These are phyloP conservation scores for Paramecium octaurelia DNA, from an alignment of 73 alveolate species.

Conservation along the genomic window DNA sequence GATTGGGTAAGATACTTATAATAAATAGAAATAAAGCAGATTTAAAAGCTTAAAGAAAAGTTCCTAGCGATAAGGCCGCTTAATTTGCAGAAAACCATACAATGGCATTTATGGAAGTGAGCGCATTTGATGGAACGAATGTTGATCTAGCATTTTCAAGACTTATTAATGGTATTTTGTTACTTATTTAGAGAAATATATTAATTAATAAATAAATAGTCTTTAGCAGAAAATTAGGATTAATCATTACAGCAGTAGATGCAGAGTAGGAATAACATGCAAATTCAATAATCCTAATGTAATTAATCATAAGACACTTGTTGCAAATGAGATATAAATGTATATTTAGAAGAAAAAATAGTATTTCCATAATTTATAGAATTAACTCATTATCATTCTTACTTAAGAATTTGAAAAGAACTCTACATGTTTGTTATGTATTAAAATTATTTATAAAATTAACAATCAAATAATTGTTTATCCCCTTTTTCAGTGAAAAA, in stretches of 20 bases:
- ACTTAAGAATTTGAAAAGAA: no score
- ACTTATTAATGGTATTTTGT: conserved; percentile 47
- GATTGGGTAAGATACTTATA: conserved; percentile 13
- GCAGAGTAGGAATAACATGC: not conserved
- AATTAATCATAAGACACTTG: not conserved
- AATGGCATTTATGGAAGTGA: conserved; percentile 72
- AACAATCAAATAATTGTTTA: no score
- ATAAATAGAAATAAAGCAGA: conserved; percentile 71
- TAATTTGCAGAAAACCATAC: conserved; percentile 66
- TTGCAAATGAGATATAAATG: not conserved
- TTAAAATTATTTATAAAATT: no score
- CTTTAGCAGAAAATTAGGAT: conserved; percentile 29
- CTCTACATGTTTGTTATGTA: no score
- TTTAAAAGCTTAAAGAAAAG: conserved; percentile 60
- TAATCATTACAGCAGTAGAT: not conserved
- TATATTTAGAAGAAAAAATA: not conserved
- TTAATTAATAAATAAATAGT: conserved; percentile 61
- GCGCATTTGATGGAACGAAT: conserved; percentile 69
- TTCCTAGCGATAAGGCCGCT: conserved; percentile 64
- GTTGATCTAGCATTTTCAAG: conserved; percentile 73
- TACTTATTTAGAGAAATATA: conserved; percentile 62
- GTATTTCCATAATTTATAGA: not conserved
- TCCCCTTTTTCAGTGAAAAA: not conserved
- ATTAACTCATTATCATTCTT: no score
- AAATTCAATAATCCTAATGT: not conserved